Evolutionary conservation across 1,139 yeast species (phyloP).

Genomic region (Sugiyamaella grinbergsii): DNA sequence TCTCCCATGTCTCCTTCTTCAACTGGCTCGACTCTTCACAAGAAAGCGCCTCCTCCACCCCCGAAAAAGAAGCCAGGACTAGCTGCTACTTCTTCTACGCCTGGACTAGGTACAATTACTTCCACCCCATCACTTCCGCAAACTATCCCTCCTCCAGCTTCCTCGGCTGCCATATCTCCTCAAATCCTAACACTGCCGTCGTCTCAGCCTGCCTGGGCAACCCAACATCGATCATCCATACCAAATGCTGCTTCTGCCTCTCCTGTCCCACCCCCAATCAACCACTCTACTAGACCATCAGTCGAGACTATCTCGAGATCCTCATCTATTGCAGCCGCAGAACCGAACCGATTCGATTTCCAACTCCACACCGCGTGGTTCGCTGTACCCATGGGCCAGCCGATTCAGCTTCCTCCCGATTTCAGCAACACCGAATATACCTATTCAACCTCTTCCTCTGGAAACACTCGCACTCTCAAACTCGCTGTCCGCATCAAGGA

Average conservation of each 20-base stretch:
- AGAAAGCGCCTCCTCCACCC: constrained; percentile 39
- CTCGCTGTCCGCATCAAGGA: constrained; percentile 46
- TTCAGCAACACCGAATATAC: constrained; percentile 33
- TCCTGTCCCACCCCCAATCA: constrained; percentile 33
- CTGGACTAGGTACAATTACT: not conserved
- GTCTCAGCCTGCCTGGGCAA: constrained; percentile 16
- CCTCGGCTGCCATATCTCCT: not conserved
- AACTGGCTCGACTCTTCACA: constrained; percentile 28
- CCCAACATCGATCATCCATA: constrained; percentile 8
- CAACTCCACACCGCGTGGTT: constrained; percentile 37
- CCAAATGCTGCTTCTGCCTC: constrained; percentile 1
- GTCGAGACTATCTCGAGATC: too few relatives aligned
- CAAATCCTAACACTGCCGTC: too few relatives aligned
- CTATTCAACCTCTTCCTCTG: constrained; percentile 25
- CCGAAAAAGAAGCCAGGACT: constrained; percentile 36
- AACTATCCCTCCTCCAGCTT: not conserved
- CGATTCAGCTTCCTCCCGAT: constrained; percentile 33
- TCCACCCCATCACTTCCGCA: constrained; percentile 7
- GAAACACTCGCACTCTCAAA: constrained; percentile 29
- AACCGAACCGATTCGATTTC: constrained; percentile 31
- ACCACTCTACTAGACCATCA: constrained; percentile 38
- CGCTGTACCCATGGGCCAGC: constrained; percentile 28
- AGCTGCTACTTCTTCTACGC: not conserved
- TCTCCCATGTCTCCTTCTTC: constrained; percentile 21
- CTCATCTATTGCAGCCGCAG: constrained; percentile 22